Evolutionary conservation across 148 eudicot genomes (phyloP), one percentile per base, ranked within the genome.

Genomic region (Rhododendron vialii): DNA sequence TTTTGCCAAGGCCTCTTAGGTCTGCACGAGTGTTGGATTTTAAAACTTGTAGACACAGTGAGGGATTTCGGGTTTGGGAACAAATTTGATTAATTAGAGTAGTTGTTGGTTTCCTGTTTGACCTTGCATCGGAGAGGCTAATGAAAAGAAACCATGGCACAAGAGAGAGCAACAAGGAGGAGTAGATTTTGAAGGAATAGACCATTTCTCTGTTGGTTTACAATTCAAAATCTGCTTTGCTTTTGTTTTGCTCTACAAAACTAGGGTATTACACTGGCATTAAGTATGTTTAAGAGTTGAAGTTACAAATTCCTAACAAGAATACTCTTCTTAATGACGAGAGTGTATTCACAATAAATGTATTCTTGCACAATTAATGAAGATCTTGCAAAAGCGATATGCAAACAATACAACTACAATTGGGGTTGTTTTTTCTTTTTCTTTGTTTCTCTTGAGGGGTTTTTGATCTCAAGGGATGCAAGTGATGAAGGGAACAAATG

Each of bases 1-100:
- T 82, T 1, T 9, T n/a, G 12, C 77, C 82, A 63, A 87, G 88
- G 88, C 77, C 85, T 45, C 47, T 83, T 36, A 87, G 82, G 22
- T 78, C 77, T 4, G 82, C 76, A 30, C 24, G 47, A 3, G 82
- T 67, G 61, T 86, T 75, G 43, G 85, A 82, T 17, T 17, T 75
- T 9, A 87, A 47, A 18, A 59, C 24, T 13, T 82, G 5, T 1
- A 15, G 18, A 36, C 88, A 86, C 5, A 86, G 57, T 8, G 81
- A 3, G 1, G 71, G 76, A 22, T 86, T 59, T 36, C 3, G 82
- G 41, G 82, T 38, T 35, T 7, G 6, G 45, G 53, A n/a, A 8
- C 82, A 85, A 85, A 85, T 80, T 2, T 43, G 6, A 7, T 22
- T 26, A 17, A 78, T 85, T 30, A 78, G 78, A 78, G 78, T 9